Evolutionary conservation across 2,329 filamentous ascomycete genomes (phyloP), one percentile per base, ranked within the genome.

Genomic region (Chaetothyriales sp.): DNA sequence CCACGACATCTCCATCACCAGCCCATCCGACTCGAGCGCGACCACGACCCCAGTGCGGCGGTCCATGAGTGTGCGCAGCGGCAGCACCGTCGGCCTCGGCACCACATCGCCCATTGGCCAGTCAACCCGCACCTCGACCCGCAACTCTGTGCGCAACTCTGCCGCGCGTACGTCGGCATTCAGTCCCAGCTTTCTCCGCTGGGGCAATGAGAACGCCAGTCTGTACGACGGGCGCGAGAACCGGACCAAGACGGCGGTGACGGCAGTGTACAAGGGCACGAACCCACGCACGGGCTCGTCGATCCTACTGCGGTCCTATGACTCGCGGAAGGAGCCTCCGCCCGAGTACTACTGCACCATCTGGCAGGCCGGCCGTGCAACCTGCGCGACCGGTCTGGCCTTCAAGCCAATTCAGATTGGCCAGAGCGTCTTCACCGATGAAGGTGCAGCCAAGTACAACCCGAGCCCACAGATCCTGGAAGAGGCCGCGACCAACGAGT

Each of bases 301-400:
- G 2, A 82, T 82, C 7, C 68, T 96, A 53, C 72, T 98, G 50
- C 83, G 92, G 57, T 96, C 90, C 1, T 98, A 98, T 68, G 90
- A 96, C 65, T 96, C 92, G 15, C 79, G 90, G 61, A 87, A 84
- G 66, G 92, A 96, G 65, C 84, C 89, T 0, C 78, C 88, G 0
- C 85, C 90, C 2, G 89, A 95, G 65, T 90, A 87, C 55, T 85
- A 95, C 63, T 95, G 89, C 68, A 94, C 83, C 45, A 92, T 98
- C 51, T 98, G 92, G 92, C 83, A 98, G 69, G 92, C 92, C 3
- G 92, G 92, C 9, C 80, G 92, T 53, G 92, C 92, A n/a, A 98
- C 92, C 1, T 86, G 79, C 49, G 86, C 92, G 0, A 92, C 90
- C 1, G 87, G 86, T 0, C 73, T 95, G 44, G 92, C 92, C 1